Base-by-base conservation (phyloP, 2,329 filamentous ascomycete species). In the Trichophyton benhamiae region DNA sequence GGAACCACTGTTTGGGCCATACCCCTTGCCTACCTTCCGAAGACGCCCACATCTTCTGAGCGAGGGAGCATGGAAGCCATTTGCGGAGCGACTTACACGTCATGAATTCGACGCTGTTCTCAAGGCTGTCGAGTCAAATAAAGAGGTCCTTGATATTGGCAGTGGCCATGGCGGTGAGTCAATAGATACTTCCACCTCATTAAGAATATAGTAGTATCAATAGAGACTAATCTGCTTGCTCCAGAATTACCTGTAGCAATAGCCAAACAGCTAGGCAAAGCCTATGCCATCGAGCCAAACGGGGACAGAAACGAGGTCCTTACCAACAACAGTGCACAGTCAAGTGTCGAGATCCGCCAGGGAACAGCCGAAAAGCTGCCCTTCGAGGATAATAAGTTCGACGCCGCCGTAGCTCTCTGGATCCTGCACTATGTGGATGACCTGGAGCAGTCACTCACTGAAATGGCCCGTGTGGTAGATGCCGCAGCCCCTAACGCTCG, bases 351-450 rank as follows among this genome's bases (percentile, higher is more conserved):
- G 15, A 55, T 57, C 15, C 17, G 20, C 9, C 52, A 58, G n/a
- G 22, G 36, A 3, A 4, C 41, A 3, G 33, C 25, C 3, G 61
- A 55, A 7, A 36, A 30, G 11, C 36, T 63, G 7, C 62, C 59
- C 13, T 63, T 63, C 42, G 30, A 42, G 17, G 55, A 48, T 22
- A 27, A 49, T 5, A 61, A 49, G 22, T 63, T 63, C 46, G 62
- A 63, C 38, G 59, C 53, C 8, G 59, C 44, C 22, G 48, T 59
- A 42, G 59, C 59, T 11, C 33, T 59, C n/a, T 61, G 25, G 30
- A 53, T 55, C 9, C 36, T 63, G 1, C 59, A 61, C 13, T 36
- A 57, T 33, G 57, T 59, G 15, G 36, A 63, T 25, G 38, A 57
- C 55, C 33, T 58, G 13, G 46, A 57, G 33, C 22, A 48, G n/a